Base-by-base conservation (phyloP, 768 basidiomycete species). In the Tulasnella sp. region DNA sequence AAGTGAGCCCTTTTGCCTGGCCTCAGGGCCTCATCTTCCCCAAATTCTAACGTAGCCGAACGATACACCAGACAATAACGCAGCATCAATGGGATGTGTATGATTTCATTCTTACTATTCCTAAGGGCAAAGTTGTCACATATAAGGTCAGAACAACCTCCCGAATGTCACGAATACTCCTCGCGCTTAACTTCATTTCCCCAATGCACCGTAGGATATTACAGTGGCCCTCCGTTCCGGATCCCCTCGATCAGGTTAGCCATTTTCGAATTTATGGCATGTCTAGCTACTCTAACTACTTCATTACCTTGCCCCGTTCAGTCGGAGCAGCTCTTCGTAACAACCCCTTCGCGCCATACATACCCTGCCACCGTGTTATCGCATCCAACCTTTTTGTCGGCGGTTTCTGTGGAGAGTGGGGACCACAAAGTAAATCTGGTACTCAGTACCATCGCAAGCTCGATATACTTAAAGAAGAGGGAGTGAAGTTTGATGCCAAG, bases 351-450 rank as follows among this genome's bases (percentile, higher is more conserved):
- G 88, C 89, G 5, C 93, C 93, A 0, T 88, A 87, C 80, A 87
- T 93, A 6, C 93, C 93, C 0, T 94, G 93, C 81, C 93, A 93
- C 83, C 90, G 93, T 46, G 88, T 94, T 77, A 89, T 93, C 20
- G 91, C 92, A 0, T 90, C 91, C 0, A 90, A 88, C 81, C 84
- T 88, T 16, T 92, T 88, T 78, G 86, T 93, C 18, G 92, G 92
- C 2, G 93, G 93, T 0, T 93, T 91, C 83, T 86, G 85, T 58
- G 92, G 92, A 24, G 90, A 92, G 84, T 92, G 91, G 90, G 89
- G 88, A 4, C 87, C 85, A 42, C 84, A 86, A n/a, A 83, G 86
- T 79, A 87, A 87, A 75, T 74, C 79, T 40, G 80, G 60, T 58
- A 81, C 72, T 42, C 72, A 73, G 87, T 89, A 44, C 86, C 84